Conservation (phyloP, 1,284 basidiomycete genomes). For the Trichosporon coremiiforme region DNA sequence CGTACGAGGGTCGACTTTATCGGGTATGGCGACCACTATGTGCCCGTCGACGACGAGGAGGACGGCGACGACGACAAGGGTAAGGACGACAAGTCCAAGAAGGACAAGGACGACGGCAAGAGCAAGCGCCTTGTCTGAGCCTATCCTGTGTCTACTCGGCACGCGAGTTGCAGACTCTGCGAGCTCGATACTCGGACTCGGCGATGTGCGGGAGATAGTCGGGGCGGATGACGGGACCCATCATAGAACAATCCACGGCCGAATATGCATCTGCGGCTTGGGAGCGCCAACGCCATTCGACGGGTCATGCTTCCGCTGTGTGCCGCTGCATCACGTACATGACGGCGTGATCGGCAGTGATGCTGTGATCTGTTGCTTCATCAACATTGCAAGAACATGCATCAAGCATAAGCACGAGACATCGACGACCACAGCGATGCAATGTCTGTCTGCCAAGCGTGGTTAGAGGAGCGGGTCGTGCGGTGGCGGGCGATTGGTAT, state of each 20-base stretch:
- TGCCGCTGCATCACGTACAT: neutral
- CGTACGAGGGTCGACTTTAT: conserved; percentile 47
- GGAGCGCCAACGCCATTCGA: neutral
- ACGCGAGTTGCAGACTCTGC: neutral
- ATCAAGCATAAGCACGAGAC: conserved; percentile 3
- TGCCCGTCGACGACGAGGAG: conserved; percentile 46
- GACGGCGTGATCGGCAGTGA: neutral
- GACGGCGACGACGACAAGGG: conserved; percentile 35
- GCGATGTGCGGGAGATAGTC: neutral
- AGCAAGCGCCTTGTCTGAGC: conserved; percentile 5
- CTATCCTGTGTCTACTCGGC: neutral
- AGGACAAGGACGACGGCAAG: neutral
- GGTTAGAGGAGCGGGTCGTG: neutral
- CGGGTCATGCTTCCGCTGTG: neutral
- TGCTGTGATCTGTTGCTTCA: neutral
- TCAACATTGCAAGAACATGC: neutral
- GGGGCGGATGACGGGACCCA: neutral
- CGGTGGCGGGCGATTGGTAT: conserved; percentile 7
- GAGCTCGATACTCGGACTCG: neutral
- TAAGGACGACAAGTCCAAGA: neutral
- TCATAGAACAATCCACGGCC: neutral
- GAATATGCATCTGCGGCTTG: neutral
- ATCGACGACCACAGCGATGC: no score
- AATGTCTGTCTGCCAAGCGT: neutral
- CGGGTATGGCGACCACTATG: conserved; percentile 53